A percentile compares a stretch with the other conserved stretches of the same genome.
Evolutionary conservation across 2,329 filamentous ascomycete genomes (phyloP).

Genomic region (Aspergillus aculeatinus): DNA sequence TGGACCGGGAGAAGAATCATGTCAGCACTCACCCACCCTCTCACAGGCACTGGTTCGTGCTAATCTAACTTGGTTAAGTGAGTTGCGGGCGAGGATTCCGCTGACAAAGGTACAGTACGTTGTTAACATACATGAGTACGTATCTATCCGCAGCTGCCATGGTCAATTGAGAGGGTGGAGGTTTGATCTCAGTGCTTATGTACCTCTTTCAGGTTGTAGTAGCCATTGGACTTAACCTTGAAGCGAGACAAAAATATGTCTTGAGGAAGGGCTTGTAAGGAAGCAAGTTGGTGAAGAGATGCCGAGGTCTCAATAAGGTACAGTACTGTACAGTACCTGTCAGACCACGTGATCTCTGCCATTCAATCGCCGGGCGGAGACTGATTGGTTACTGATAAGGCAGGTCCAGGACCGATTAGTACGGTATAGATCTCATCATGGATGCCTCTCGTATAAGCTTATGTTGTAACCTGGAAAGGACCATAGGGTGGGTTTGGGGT

Average conservation of each 20-base stretch:
- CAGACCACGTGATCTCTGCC: not conserved
- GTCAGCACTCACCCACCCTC: not conserved
- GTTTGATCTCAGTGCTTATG: too few relatives aligned
- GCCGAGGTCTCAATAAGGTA: not conserved
- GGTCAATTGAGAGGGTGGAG: too few relatives aligned
- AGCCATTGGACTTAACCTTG: not conserved
- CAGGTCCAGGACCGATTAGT: not conserved
- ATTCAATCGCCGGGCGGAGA: not conserved
- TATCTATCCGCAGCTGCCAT: too few relatives aligned
- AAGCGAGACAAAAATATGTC: not conserved
- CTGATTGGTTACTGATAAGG: constrained; percentile 21
- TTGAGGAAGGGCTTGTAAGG: not conserved
- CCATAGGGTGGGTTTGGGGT: too few relatives aligned
- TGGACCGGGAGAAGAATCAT: not conserved
- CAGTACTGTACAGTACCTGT: not conserved
- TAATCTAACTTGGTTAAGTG: not conserved
- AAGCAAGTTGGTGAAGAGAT: not conserved
- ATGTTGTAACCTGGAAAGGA: too few relatives aligned
- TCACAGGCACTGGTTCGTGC: not conserved
- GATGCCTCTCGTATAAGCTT: too few relatives aligned
- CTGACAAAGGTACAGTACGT: not conserved
- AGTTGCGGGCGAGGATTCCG: not conserved
- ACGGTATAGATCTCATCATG: not conserved
- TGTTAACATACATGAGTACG: too few relatives aligned
- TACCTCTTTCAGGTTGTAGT: not conserved